These are phyloP conservation scores for Solanum rostratum DNA, from an alignment of 257 asterid genomes.

Conservation along the genomic window DNA sequence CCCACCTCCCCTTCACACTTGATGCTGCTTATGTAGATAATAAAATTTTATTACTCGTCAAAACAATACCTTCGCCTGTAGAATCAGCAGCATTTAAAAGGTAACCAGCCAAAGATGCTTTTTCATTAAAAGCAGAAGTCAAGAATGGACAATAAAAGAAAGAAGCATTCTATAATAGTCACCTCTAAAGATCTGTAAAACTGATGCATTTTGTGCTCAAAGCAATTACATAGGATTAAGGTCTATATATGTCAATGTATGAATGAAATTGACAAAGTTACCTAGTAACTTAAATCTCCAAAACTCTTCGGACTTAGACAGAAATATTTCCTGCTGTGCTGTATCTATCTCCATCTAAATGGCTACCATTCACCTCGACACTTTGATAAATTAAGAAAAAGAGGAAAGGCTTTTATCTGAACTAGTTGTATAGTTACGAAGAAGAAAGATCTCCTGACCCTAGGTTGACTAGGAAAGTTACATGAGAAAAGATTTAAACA, in stretches of 20 bases:
- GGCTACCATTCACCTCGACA: not conserved
- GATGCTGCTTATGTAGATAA: not conserved
- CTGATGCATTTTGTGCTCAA: not conserved
- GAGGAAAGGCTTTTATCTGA: not conserved
- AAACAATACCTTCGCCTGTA: not conserved
- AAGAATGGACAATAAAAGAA: not conserved
- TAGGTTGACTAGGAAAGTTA: conserved; percentile 3
- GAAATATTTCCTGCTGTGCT: not conserved
- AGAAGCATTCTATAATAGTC: not conserved
- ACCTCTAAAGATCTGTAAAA: not conserved
- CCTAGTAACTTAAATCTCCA: not conserved
- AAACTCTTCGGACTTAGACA: not conserved
- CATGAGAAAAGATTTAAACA: conserved; percentile 20
- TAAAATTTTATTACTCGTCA: not conserved
- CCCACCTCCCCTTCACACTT: not conserved
- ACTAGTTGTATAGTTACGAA: not conserved
- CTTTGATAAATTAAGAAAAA: not conserved
- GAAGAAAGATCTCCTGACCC: conserved; percentile 11
- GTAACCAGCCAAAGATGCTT: not conserved
- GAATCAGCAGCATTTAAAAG: not conserved
- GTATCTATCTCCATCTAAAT: not conserved
- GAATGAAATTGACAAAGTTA: not conserved
- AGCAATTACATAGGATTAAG: not conserved
- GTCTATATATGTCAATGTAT: not conserved
- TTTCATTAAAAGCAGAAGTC: not conserved